Percentiles rank a stretch among this genome's conserved stretches.
Evolutionary conservation across 2,329 filamentous ascomycete species (phyloP).

Genomic region (Lachnellula suecica): DNA sequence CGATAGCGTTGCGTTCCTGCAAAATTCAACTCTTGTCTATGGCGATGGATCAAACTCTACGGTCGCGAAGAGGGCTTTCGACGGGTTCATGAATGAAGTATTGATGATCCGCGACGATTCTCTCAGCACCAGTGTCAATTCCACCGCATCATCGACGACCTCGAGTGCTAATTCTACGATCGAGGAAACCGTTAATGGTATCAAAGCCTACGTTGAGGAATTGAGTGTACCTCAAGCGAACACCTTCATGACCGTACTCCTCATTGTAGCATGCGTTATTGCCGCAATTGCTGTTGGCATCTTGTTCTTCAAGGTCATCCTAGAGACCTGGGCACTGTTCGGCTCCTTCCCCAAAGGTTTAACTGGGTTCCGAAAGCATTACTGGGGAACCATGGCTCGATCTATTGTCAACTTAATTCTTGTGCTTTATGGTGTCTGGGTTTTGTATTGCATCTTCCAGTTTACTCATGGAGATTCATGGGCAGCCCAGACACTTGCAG

Average conservation of each 20-base stretch:
- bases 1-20: slow-evolving; percentile 73
- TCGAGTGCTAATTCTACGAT: slow-evolving; percentile 35
- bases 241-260: slow-evolving; percentile 92
- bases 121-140: slow-evolving; percentile 46
- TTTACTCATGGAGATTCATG: slow-evolving; percentile 93
- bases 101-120: slow-evolving; percentile 57
- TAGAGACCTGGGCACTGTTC: slow-evolving; percentile 90
- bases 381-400: slow-evolving; percentile 90
- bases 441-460: slow-evolving; percentile 93
- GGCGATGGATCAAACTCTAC: slow-evolving; percentile 55
- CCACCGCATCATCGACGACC: slow-evolving; percentile 21
- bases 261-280: slow-evolving; percentile 85
- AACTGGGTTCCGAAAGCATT: slow-evolving; percentile 86
- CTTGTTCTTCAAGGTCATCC: slow-evolving; percentile 83
- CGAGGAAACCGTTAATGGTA: slow-evolving; percentile 63
- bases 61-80: slow-evolving; percentile 54
- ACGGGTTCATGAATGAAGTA: slow-evolving; percentile 39
- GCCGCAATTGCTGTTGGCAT: slow-evolving; percentile 83
- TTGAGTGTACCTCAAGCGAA: slow-evolving; percentile 84
- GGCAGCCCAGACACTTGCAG: slow-evolving; percentile 84
- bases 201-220: slow-evolving; percentile 81
- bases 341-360: slow-evolving; percentile 80
- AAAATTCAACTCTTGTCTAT: slow-evolving; percentile 74
- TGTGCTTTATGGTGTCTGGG: slow-evolving; percentile 92
- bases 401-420: slow-evolving; percentile 89